Base-by-base conservation (phyloP, 2,329 filamentous ascomycete genomes). In the Colletotrichum lindemuthianum region DNA sequence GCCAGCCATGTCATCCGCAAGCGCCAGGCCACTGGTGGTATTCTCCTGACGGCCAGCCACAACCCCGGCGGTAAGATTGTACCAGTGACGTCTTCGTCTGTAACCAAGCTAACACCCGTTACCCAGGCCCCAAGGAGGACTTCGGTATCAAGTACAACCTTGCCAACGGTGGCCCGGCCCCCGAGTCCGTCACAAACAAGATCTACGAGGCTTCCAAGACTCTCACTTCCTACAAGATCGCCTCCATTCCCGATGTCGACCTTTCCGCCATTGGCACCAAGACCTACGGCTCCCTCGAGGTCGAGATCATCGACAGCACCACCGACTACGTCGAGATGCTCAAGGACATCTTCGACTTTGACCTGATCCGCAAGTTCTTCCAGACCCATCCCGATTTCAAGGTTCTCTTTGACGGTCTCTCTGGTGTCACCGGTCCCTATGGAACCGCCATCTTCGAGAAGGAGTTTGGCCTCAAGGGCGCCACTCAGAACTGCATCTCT, bases 141-240 rank as follows among this genome's bases (percentile, higher is more conserved):
- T 99, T 99, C 73, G 96, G 96, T 72, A 99, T 99, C 89, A 99
- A 99, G 84, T 99, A 99, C 88, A 99, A 99, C 86, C 86, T 99
- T 65, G 85, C 93, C 78, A 98, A 99, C 75, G 96, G 96, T 72
- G 96, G 94, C 60, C 96, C 96, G 47, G 96, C 96, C 60, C 96
- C 96, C 64, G 96, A 99, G 80, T 90, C 92, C 59, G 92, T 99
- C 70, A 99, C 96, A 71, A 96, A 99, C 88, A 97, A 97, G 84
- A 98, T 99, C 78, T 98, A 88, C 82, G 92, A 95, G 72, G 88
- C 90, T 67, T 95, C 95, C 72, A 98, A 97, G 86, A 89, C 86
- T 68, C 86, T 99, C 72, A 92, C 88, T 48, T 93, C 91, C 54
- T 99, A 98, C 87, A 97, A 97, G 82, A 90, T 97, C 70, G 88